These are phyloP conservation scores for Cyamopsis tetragonoloba DNA, from an alignment of 306 rosid species.

Conservation along the genomic window DNA sequence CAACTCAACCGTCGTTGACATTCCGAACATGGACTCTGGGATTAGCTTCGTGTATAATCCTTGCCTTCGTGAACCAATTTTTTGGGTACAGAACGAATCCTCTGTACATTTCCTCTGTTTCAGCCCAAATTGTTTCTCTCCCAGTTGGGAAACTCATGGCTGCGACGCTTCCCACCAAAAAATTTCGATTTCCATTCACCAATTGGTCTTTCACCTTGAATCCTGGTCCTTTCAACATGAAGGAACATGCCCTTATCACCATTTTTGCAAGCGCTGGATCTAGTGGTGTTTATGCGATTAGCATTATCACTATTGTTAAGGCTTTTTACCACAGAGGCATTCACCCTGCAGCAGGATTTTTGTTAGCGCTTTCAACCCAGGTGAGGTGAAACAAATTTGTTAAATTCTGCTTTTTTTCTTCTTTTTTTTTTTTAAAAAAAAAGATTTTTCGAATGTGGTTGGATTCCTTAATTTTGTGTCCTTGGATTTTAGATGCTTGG, in stretches of 20 bases:
- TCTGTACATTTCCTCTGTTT: conserved; percentile 46
- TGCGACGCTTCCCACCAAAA: conserved; percentile 46
- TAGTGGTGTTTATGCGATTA: conserved; percentile 63
- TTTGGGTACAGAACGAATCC: conserved; percentile 63
- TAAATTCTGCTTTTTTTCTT: not conserved
- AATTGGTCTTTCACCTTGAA: conserved; percentile 59
- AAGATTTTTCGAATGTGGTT: not conserved
- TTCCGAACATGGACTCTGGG: conserved; percentile 90
- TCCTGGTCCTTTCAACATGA: conserved; percentile 76
- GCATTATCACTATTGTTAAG: conserved; percentile 71
- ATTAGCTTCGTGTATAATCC: conserved; percentile 45
- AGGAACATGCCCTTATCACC: conserved; percentile 83
- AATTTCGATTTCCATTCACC: conserved; percentile 40
- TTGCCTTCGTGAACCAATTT: conserved; percentile 76
- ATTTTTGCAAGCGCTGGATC: conserved; percentile 76
- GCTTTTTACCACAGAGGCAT: conserved; percentile 67
- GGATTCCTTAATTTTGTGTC: not conserved
- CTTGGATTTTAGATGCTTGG: conserved; percentile 70
- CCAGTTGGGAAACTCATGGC: conserved; percentile 91
- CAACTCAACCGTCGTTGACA: conserved; percentile 60
- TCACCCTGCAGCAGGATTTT: conserved; percentile 56
- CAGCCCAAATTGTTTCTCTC: conserved; percentile 69
- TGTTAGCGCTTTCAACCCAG: conserved; percentile 79
- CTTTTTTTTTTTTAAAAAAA: too few species aligned
- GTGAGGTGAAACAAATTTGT: conserved; percentile 8